phyloP scores from a whole-genome alignment of 345 rosid genomes.

The Arabis alpina region DNA sequence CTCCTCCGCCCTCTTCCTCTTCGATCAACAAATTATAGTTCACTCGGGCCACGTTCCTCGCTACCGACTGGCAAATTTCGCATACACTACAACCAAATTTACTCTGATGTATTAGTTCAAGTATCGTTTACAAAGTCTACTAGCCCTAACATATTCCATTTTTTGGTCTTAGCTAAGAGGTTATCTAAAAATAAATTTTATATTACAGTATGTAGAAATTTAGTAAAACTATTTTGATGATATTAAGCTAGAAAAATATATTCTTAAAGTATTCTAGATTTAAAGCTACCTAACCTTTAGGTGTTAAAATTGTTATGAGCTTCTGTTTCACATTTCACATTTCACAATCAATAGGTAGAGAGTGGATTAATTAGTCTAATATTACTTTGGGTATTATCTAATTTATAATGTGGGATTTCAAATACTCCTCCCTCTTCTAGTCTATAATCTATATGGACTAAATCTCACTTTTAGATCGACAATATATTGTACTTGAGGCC shows the following conservation, averaged over 20 bases:
- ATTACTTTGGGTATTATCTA: no score
- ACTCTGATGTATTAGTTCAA: neutral
- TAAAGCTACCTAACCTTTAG: no score
- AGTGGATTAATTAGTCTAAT: no score
- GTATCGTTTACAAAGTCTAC: neutral
- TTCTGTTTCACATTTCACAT: no score
- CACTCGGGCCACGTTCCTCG: slow-evolving; percentile 58
- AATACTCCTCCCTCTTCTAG: no score
- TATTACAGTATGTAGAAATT: neutral
- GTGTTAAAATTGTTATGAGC: no score
- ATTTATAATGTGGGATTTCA: no score
- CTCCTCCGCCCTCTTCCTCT: neutral
- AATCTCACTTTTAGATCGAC: no score
- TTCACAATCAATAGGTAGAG: no score
- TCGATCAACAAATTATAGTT: slow-evolving; percentile 48
- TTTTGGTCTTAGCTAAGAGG: neutral
- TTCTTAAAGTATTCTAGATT: no score
- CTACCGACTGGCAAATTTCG: slow-evolving; percentile 76
- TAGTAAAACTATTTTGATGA: neutral
- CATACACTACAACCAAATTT: slow-evolving; percentile 57
- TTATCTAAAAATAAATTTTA: neutral
- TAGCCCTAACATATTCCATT: neutral
- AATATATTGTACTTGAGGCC: no score
- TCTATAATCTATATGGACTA: no score
- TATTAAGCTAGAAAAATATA: neutral